phyloP scores from a whole-genome alignment of 495 filamentous ascomycete species.

The Penicillium canescens region DNA sequence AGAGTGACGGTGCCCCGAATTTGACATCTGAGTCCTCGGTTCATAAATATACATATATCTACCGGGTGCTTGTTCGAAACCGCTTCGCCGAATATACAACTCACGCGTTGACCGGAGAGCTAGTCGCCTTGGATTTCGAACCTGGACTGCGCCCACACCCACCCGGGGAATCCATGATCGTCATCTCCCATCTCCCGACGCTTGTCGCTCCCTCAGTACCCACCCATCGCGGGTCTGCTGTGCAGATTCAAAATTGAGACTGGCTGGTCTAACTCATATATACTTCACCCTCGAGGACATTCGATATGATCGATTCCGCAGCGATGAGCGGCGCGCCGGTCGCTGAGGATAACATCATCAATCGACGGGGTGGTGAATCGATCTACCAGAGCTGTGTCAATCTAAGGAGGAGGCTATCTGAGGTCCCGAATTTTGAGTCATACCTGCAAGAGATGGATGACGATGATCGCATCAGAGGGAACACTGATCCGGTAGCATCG shows the following conservation, averaged over 20 bases:
- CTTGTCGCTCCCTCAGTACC: constrained; percentile 24
- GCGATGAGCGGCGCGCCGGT: constrained; percentile 56
- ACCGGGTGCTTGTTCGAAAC: not conserved
- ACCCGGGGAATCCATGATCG: constrained; percentile 46
- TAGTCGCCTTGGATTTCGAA: not conserved
- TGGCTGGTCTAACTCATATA: constrained; percentile 31
- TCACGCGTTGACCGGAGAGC: not conserved
- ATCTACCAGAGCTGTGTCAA: constrained; percentile 93
- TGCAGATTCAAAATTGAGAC: constrained; percentile 38
- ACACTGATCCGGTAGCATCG: constrained; percentile 82
- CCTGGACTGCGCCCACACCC: constrained; percentile 63
- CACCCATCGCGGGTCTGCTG: constrained; percentile 33
- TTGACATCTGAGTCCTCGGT: constrained; percentile 5
- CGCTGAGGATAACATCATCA: constrained; percentile 89
- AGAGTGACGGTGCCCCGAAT: constrained; percentile 20
- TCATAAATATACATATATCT: not conserved
- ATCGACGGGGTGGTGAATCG: constrained; percentile 86
- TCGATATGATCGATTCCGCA: constrained; percentile 40
- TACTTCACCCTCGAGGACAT: constrained; percentile 20
- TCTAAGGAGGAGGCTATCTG: constrained; percentile 73
- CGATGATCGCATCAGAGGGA: constrained; percentile 57
- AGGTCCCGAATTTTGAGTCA: constrained; percentile 78
- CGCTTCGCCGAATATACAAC: not conserved
- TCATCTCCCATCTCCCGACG: constrained; percentile 28
- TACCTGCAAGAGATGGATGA: constrained; percentile 65